These are phyloP conservation scores for Diplocarpon rosae DNA, from an alignment of 2,329 filamentous ascomycete genomes.

Conservation along the genomic window DNA sequence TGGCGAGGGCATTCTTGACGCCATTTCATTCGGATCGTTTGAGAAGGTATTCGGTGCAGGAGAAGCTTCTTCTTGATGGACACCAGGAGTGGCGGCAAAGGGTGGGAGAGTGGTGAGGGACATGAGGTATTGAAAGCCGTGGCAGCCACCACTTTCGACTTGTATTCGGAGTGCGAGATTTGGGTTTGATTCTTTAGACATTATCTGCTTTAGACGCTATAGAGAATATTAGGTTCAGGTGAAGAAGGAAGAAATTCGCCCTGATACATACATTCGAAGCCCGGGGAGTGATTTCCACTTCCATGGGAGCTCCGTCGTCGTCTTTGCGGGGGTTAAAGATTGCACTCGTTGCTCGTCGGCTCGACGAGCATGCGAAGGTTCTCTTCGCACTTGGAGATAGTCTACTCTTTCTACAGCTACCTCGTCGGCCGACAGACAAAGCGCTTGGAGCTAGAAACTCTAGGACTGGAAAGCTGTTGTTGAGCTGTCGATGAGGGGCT, in stretches of 20 bases:
- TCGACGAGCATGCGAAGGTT: constrained; percentile 17
- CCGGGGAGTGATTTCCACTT: constrained; percentile 70
- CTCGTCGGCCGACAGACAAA: background rate
- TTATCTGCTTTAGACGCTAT: constrained; percentile 46
- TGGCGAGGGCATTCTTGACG: background rate
- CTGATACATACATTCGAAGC: constrained; percentile 56
- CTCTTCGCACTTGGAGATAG: constrained; percentile 7
- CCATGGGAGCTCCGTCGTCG: constrained; percentile 76
- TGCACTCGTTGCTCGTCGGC: constrained; percentile 32
- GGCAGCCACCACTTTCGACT: constrained; percentile 88
- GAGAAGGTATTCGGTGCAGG: constrained; percentile 14
- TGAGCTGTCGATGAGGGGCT: constrained; percentile 15
- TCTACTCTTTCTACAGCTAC: background rate
- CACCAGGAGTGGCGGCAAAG: constrained; percentile 16
- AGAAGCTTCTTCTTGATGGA: constrained; percentile 8
- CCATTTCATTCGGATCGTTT: constrained; percentile 12
- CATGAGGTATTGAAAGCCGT: constrained; percentile 98
- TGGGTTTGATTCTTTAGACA: constrained; percentile 60
- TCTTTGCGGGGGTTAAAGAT: constrained; percentile 65
- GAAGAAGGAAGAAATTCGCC: background rate
- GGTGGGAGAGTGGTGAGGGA: constrained; percentile 56
- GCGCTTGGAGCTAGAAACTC: constrained; percentile 24
- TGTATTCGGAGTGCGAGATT: constrained; percentile 79
- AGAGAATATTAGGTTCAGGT: background rate
- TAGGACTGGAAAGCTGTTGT: constrained; percentile 18